These are phyloP conservation scores for Dryas integrifolia DNA, from an alignment of 331 rosid species.

Conservation along the genomic window DNA sequence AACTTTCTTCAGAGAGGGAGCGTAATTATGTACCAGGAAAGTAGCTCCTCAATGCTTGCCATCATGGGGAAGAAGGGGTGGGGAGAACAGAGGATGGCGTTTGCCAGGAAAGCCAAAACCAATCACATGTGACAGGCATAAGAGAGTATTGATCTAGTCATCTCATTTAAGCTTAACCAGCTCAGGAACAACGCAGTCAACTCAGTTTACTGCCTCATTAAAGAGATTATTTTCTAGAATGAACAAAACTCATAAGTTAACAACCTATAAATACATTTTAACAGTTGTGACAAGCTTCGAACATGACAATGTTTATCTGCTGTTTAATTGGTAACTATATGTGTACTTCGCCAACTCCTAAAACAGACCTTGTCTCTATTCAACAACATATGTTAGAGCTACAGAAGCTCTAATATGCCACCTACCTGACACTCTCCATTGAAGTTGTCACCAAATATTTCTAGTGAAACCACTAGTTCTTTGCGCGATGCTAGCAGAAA, in stretches of 20 bases:
- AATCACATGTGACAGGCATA: not conserved
- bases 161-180: too few species aligned
- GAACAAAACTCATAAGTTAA: not conserved
- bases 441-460: not conserved
- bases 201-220: too few species aligned
- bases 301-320: not conserved
- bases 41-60: too few species aligned
- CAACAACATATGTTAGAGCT: slow-evolving; percentile 3
- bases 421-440: not conserved
- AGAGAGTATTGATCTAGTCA: not conserved
- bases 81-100: too few species aligned
- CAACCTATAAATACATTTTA: not conserved
- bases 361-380: not conserved
- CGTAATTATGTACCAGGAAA: too few species aligned
- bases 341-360: not conserved
- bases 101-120: not conserved
- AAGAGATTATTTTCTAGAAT: not conserved
- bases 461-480: not conserved
- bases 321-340: not conserved
- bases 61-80: too few species aligned
- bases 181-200: too few species aligned
- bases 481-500: not conserved
- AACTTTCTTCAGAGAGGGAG: too few species aligned
- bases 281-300: slow-evolving; percentile 4
- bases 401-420: not conserved